Conservation (phyloP, 345 rosid species). For the Eutrema yunnanense region DNA sequence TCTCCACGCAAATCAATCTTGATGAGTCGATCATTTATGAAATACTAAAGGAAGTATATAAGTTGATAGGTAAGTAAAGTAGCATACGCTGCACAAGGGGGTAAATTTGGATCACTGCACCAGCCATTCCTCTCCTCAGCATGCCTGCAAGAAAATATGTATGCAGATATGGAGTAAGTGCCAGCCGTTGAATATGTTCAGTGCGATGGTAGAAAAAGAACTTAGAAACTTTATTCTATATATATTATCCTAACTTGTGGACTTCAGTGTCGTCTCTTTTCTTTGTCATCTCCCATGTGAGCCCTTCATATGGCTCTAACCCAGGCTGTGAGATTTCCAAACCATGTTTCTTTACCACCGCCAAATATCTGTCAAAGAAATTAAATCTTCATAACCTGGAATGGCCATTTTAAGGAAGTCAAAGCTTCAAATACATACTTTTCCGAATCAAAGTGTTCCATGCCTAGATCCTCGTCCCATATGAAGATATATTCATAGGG, state of each 20-base stretch:
- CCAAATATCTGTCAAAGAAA: constrained; percentile 53
- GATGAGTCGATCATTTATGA: neutral
- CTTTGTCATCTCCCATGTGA: constrained; percentile 96
- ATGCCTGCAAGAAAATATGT: constrained; percentile 38
- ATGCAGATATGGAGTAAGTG: neutral
- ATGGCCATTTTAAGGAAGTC: neutral
- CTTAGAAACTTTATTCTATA: neutral
- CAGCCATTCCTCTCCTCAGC: constrained; percentile 80
- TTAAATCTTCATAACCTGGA: neutral
- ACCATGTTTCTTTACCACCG: constrained; percentile 68
- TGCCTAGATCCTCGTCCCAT: constrained; percentile 98
- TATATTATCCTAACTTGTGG: constrained; percentile 59
- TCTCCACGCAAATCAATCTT: neutral
- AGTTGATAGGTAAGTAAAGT: neutral
- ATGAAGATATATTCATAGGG: constrained; percentile 84
- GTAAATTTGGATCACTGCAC: constrained; percentile 71
- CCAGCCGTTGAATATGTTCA: neutral
- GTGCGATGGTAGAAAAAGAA: neutral
- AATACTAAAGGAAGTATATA: neutral
- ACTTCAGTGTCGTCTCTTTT: constrained; percentile 73
- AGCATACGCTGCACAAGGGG: constrained; percentile 97
- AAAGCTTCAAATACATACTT: constrained; percentile 44
- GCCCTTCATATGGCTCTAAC: constrained; percentile 63
- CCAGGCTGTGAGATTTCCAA: constrained; percentile 98
- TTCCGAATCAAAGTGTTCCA: constrained; percentile 76